These are phyloP conservation scores for Phytophthora multivora DNA, from an alignment of 352 stramenopile genomes.

Conservation along the genomic window DNA sequence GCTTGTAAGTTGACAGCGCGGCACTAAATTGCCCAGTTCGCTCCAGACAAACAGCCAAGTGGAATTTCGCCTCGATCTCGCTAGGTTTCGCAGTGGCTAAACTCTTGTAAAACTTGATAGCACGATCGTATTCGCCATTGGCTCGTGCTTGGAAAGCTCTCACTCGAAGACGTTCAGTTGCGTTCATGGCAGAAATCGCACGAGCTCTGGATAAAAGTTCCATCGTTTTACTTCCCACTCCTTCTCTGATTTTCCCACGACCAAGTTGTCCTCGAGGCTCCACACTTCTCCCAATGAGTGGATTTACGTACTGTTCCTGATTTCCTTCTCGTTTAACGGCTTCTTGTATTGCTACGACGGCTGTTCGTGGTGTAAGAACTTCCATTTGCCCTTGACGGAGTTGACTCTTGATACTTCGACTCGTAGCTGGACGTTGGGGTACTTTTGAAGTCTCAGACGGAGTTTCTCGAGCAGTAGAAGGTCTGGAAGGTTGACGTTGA, in stretches of 20 bases:
- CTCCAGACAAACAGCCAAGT: constrained; percentile 59
- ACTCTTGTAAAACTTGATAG: constrained; percentile 43
- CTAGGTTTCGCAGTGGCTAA: constrained; percentile 14
- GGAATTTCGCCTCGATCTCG: constrained; percentile 42
- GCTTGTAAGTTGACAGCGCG: constrained; percentile 42
- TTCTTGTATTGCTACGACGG: constrained; percentile 44
- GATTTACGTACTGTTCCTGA: constrained; percentile 52
- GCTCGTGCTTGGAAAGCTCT: constrained; percentile 52
- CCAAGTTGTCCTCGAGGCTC: constrained; percentile 37
- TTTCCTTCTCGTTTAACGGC: constrained; percentile 41
- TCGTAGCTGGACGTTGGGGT: constrained; percentile 29
- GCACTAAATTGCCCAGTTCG: constrained; percentile 38
- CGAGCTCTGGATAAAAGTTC: constrained; percentile 26
- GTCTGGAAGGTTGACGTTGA: constrained; percentile 18
- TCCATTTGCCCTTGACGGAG: constrained; percentile 14
- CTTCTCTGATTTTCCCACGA: constrained; percentile 10
- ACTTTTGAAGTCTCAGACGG: constrained; percentile 9
- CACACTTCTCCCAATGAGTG: constrained; percentile 53
- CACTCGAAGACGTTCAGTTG: constrained; percentile 42
- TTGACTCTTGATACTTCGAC: constrained; percentile 19
- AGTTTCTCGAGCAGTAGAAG: constrained; percentile 21
- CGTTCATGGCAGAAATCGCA: constrained; percentile 43
- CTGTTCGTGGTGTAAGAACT: constrained; percentile 21
- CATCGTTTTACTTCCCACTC: constrained; percentile 17
- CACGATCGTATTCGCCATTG: constrained; percentile 47